Base-by-base conservation (phyloP, 805 yeast species). In the Pichia pseudocactophila region DNA sequence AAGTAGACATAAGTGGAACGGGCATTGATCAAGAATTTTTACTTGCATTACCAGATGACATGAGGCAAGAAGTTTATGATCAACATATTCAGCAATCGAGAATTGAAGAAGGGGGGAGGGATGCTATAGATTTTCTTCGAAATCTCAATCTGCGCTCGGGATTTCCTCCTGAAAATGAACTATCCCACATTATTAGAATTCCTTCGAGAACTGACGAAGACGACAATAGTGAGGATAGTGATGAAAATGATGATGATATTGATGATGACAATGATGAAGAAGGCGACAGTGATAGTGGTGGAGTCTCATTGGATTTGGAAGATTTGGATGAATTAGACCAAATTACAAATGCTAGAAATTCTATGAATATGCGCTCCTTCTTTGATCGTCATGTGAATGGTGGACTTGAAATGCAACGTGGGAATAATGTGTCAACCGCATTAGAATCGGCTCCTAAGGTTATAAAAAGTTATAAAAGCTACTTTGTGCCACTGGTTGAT, bases 21-120 rank as follows among this genome's bases (percentile, higher is more conserved):
- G 96, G 85, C 42, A 86, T 89, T 45, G 97, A 89, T 62, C 95
- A 95, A 0, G 90, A 84, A 50, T 89, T 87, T 57, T 68, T 89
- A 46, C 82, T 81, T 52, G 96, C 96, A 0, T 69, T 89, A 30
- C 97, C 97, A 0, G 95, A 86, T 35, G 92, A 85, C 41, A 83
- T 89, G 84, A 69, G 96, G 39, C 95, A 87, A 48, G 96, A 89
- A 55, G 97, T 88, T 0, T 79, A 85, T 55, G 76, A 89, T 0
- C 90, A 87, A 48, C 95, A 88, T 54, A 66, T 87, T 7, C 66
- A 88, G 34, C 92, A 85, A 50, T 68, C 89, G 45, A 69, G 92
- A 46, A 81, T 69, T 35, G 76, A 67, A 64, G 84, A 48, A 1
- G 57, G 63, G 12, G 55, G 38, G 9, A 35, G 45, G 25, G 39